phyloP scores from a whole-genome alignment of 257 asterid genomes.

The Capsicum rhomboideum region DNA sequence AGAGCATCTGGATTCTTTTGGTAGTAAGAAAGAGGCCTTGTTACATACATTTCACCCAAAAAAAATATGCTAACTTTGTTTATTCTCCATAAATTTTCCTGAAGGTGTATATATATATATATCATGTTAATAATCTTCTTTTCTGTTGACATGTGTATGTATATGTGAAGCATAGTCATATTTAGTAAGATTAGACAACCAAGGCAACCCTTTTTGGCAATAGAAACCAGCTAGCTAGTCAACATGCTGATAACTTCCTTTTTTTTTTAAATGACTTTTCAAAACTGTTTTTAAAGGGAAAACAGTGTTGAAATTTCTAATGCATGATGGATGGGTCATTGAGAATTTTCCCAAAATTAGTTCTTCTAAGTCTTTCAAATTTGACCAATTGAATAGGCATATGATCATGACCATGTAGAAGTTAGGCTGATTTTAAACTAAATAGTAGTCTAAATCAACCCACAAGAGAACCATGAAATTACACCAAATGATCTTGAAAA shows the following conservation, averaged over 20 bases:
- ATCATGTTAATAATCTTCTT: neutral
- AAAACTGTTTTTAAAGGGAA: neutral
- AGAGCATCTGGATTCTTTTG: slow-evolving; percentile 19
- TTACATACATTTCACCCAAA: slow-evolving; percentile 30
- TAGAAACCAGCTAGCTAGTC: neutral
- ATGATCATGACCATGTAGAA: no score
- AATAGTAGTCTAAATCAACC: no score
- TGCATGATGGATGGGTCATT: no score
- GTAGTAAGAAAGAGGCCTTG: slow-evolving; percentile 45
- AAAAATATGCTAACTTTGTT: neutral
- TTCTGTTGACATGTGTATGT: neutral
- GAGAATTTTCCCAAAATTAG: no score
- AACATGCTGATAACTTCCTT: neutral
- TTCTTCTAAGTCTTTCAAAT: no score
- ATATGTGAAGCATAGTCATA: neutral
- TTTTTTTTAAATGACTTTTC: neutral
- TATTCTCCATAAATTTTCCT: no score
- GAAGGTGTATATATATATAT: neutral
- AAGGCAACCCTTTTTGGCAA: neutral
- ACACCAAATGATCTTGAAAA: no score
- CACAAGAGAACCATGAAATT: no score
- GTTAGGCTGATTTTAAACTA: no score
- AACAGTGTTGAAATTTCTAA: no score
- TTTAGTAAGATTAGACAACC: neutral
- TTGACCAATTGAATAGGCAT: no score